Base-by-base conservation (phyloP, 2,329 filamentous ascomycete species). In the Calycina herbarum region DNA sequence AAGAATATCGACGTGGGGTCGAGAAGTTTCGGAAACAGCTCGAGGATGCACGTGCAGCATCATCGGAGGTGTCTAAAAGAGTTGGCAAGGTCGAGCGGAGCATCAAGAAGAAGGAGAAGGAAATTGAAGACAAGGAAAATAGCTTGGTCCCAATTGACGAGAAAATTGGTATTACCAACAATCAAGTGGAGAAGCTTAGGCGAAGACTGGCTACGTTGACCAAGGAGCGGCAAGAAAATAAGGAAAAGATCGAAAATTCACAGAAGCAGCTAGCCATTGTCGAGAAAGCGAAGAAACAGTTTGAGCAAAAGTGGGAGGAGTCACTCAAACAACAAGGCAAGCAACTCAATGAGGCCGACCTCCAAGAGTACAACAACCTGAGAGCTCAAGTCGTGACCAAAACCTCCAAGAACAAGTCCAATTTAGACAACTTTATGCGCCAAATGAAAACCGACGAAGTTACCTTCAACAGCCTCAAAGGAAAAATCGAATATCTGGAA, bases 401-500 rank as follows among this genome's bases (percentile, higher is more conserved):
- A 69, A 91, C 92, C 33, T 91, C 93, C 7, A 85, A 86, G 8
- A 92, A 96, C 72, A 92, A 95, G 75, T 86, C 89, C 69, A 92
- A 92, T 71, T 84, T 97, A 48, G 92, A 96, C 77, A 92, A 93
- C 69, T 85, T 97, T n/a, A 86, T 88, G 64, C 92, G 94, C 27
- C 93, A 97, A 75, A 84, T 93, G 67, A 97, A 94, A 78, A 95
- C 93, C 0, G 94, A 98, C 73, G 90, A 94, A 68, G 93, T 96
- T 66, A 95, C 93, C 0, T 91, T 94, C 67, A 94, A 92, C 74
- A 97, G 91, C 69, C 82, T 98, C 68, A 94, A 91, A 77, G 91
- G 92, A 74, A 97, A 93, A 76, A 89, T 97, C 38, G 93, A 97
- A 70, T 88, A 85, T 63, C 87, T 89, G 17, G 85, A 95, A 69